Evolutionary conservation across 495 filamentous ascomycete species (phyloP), one percentile per base, ranked within the genome.

Genomic region (Aspergillus coremiiformis): DNA sequence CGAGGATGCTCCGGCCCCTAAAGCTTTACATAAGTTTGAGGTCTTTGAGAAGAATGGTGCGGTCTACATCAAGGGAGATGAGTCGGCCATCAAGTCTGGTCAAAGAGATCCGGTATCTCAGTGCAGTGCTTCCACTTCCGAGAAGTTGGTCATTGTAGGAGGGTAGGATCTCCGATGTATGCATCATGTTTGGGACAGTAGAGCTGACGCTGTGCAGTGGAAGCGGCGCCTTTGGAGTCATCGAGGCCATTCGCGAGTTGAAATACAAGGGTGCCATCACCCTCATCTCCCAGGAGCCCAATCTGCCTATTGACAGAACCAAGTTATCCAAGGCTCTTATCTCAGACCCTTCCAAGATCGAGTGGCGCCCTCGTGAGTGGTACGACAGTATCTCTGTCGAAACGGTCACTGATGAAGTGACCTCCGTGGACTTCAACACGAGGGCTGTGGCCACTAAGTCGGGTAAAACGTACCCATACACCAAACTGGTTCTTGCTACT

Each of bases 301-400:
- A 91, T 64, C 74, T 83, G 19, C 88, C 89, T 39, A 90, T 96
- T 64, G 93, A 98, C 74, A 82, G 93, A 12, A 88, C 93, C 5
- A 97, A 97, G 76, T 81, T 98, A 44, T 95, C 89, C 50, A 98
- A 98, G 69, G 90, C 93, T 1, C 73, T 97, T 11, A 83, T 97
- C 54, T 75, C 87, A n/a, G 92, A 98, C 60, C 65, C 77, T 1
- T 69, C 78, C 15, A 95, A 95, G 71, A 69, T 95, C 35, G 81
- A 84, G 47, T 85, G 81, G 78, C 76, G 90, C 24, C 78, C 85
- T 8, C 66, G 71, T 26, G 83, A 83, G 20, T 96, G 87, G 84
- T 96, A 85, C 68, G 79, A 86, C 53, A 75, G 78, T 4, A 85
- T 85, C 7, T 81, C 76, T 12, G 83, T 98, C 43, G 82, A 89